These are phyloP conservation scores for Chaetomium globosum DNA, from an alignment of 2,329 filamentous ascomycete genomes.

Conservation along the genomic window DNA sequence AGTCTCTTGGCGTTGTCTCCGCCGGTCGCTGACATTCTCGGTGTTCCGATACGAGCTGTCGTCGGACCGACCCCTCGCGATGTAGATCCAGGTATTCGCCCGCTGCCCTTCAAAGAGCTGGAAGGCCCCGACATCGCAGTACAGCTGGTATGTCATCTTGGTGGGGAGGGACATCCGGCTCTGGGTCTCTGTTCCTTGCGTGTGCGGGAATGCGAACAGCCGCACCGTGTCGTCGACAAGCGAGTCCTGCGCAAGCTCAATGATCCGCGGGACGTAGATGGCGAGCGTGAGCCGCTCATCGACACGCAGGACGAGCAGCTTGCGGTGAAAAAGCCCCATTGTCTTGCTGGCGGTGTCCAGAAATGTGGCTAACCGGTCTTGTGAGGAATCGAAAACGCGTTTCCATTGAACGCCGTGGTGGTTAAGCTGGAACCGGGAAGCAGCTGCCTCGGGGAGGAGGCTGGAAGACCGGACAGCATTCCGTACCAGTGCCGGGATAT, in stretches of 20 bases:
- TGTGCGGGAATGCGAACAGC: slow-evolving; percentile 46
- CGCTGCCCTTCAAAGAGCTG: slow-evolving; percentile 45
- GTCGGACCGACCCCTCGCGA: slow-evolving; percentile 40
- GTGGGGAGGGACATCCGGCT: slow-evolving; percentile 44
- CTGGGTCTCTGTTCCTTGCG: slow-evolving; percentile 41
- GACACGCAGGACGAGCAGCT: slow-evolving; percentile 44
- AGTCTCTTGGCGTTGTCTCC: slow-evolving; percentile 32
- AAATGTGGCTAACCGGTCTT: slow-evolving; percentile 44
- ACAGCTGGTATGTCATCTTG: slow-evolving; percentile 44
- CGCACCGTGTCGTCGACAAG: slow-evolving; percentile 43
- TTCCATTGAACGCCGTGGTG: slow-evolving; percentile 46
- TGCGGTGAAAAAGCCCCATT: slow-evolving; percentile 45
- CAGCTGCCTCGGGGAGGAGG: slow-evolving; percentile 40
- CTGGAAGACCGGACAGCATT: slow-evolving; percentile 45
- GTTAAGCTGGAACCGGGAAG: slow-evolving; percentile 41
- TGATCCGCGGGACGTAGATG: slow-evolving; percentile 46
- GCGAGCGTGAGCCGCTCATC: slow-evolving; percentile 45
- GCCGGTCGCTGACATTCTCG: slow-evolving; percentile 40
- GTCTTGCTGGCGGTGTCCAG: slow-evolving; percentile 39
- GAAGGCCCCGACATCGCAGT: slow-evolving; percentile 43
- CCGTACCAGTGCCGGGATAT: slow-evolving; percentile 39
- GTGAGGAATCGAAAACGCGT: slow-evolving; percentile 41
- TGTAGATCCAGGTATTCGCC: slow-evolving; percentile 45
- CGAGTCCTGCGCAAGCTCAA: slow-evolving; percentile 41
- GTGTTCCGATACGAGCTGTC: slow-evolving; percentile 40